Percentiles rank a stretch among this genome's conserved stretches.
These are phyloP conservation scores for Colletotrichum gloeosporioides DNA, from an alignment of 2,329 filamentous ascomycete genomes.

Conservation along the genomic window DNA sequence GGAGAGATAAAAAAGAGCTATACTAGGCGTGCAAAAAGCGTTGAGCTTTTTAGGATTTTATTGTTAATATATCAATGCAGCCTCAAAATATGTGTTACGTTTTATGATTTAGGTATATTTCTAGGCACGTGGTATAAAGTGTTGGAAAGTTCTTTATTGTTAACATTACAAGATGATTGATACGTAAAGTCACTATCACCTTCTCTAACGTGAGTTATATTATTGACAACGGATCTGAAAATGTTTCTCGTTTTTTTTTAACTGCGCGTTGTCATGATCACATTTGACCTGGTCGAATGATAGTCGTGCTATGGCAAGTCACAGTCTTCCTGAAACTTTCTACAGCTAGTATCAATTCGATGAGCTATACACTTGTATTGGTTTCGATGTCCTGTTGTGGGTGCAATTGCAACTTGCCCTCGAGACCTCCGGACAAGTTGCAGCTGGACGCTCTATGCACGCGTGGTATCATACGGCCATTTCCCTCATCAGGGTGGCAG, in stretches of 20 bases:
- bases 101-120: background rate
- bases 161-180: too few species aligned
- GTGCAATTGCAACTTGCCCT: rapidly evolving
- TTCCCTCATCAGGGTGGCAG: rapidly evolving
- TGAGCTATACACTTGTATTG: background rate
- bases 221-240: background rate
- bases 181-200: too few species aligned
- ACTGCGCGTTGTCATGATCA: background rate
- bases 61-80: background rate
- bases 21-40: rapidly evolving
- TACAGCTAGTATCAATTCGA: rapidly evolving
- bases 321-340: background rate
- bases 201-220: too few species aligned
- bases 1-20: rapidly evolving
- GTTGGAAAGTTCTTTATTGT: too few species aligned
- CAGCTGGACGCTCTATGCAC: background rate
- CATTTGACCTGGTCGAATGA: background rate
- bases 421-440: rapidly evolving
- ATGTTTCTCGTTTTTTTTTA: background rate
- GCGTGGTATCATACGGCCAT: rapidly evolving
- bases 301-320: background rate
- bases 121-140: too few species aligned
- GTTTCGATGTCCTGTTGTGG: rapidly evolving
- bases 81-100: rapidly evolving
- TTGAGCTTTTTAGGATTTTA: background rate